Evolutionary conservation across 352 stramenopile species (phyloP).

Genomic region (Pythium biforme): DNA sequence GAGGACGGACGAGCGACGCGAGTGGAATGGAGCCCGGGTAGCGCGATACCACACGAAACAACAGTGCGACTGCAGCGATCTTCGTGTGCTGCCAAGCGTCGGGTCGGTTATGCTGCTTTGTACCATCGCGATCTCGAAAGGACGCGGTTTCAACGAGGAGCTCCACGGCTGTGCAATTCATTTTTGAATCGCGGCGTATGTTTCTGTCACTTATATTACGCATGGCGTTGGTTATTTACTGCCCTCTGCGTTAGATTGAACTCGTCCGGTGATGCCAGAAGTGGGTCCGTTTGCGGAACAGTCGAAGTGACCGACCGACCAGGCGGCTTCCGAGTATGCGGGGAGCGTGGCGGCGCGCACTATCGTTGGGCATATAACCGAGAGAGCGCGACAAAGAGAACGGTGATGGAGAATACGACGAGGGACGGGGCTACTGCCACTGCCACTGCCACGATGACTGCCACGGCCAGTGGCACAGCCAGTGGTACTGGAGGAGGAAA

Average conservation of each 20-base stretch:
- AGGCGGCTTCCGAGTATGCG: slow-evolving; percentile 20
- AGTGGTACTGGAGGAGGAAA: slow-evolving; percentile 17
- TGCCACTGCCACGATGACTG: background rate
- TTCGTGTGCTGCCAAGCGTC: slow-evolving; percentile 8
- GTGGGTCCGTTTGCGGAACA: slow-evolving; percentile 22
- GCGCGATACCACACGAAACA: background rate
- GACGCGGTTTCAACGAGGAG: slow-evolving; percentile 8
- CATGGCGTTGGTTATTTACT: slow-evolving; percentile 16
- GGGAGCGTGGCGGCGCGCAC: slow-evolving; percentile 3
- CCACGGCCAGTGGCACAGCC: background rate
- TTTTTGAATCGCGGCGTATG: slow-evolving; percentile 22
- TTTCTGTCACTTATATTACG: too few relatives aligned
- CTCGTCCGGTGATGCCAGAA: slow-evolving; percentile 13
- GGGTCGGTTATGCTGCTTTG: slow-evolving; percentile 8
- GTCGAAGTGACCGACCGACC: slow-evolving; percentile 17
- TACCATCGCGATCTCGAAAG: slow-evolving; percentile 5
- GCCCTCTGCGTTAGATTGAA: slow-evolving; percentile 7
- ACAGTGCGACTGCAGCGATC: slow-evolving; percentile 16
- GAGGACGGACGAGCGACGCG: background rate
- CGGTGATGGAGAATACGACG: background rate
- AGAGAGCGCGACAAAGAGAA: background rate
- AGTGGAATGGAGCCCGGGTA: background rate
- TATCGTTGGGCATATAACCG: background rate
- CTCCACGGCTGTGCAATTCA: slow-evolving; percentile 19
- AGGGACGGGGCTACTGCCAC: background rate